Conservation (phyloP, 306 rosid genomes). For the Fragaria vesca region DNA sequence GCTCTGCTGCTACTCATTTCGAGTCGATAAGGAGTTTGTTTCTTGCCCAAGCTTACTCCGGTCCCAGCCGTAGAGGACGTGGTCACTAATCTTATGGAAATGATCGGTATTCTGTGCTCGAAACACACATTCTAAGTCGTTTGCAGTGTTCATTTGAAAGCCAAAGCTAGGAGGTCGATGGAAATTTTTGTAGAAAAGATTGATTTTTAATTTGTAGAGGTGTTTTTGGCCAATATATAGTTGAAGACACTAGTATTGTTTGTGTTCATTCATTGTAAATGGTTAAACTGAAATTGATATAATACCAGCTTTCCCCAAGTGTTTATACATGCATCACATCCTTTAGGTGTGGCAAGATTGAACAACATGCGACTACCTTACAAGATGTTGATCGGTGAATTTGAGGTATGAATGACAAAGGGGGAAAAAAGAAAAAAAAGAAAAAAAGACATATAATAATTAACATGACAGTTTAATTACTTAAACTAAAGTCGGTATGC, state of each 20-base stretch:
- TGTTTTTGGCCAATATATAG: neutral
- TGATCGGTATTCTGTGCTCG: neutral
- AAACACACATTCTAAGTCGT: neutral
- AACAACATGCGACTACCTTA: too few relatives aligned
- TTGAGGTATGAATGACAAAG: too few relatives aligned
- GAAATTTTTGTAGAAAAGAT: neutral
- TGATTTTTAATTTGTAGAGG: neutral
- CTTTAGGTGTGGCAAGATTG: too few relatives aligned
- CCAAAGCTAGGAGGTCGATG: neutral
- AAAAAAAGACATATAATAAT: too few relatives aligned
- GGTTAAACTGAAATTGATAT: neutral
- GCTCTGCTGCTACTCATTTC: neutral
- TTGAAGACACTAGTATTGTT: neutral
- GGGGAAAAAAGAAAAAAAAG: too few relatives aligned
- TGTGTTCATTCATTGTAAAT: neutral
- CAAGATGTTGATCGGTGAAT: too few relatives aligned
- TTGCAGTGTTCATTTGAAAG: neutral
- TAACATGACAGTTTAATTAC: too few relatives aligned
- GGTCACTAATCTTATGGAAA: slow-evolving; percentile 32
- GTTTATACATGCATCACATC: too few relatives aligned
- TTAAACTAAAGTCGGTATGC: too few relatives aligned
- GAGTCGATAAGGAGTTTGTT: slow-evolving; percentile 7
- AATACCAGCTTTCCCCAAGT: too few relatives aligned
- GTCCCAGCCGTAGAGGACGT: slow-evolving; percentile 42
- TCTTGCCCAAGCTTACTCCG: slow-evolving; percentile 35